Conservation (phyloP, 805 yeast species). For the Metahyphopichia silvanorum region DNA sequence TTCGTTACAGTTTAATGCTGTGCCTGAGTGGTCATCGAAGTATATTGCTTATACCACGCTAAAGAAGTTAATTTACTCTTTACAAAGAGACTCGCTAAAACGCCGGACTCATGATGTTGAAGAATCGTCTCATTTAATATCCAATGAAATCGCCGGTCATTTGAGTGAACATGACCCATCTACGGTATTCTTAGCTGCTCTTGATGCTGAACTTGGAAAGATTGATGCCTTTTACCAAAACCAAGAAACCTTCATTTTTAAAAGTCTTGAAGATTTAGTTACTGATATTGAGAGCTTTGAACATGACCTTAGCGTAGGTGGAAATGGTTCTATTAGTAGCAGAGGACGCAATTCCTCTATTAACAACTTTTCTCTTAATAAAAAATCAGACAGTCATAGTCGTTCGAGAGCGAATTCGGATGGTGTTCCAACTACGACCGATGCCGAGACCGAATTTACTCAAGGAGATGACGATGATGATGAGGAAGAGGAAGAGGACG, state of each 20-base stretch:
- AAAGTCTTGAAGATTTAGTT: slow-evolving; percentile 52
- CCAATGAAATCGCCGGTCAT: slow-evolving; percentile 29
- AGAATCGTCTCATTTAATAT: slow-evolving; percentile 22
- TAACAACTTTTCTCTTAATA: slow-evolving; percentile 1
- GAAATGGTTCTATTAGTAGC: slow-evolving; percentile 2
- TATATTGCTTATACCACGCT: slow-evolving; percentile 87
- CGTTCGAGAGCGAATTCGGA: slow-evolving; percentile 12
- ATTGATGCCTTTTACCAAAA: slow-evolving; percentile 70
- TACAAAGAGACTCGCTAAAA: slow-evolving; percentile 62
- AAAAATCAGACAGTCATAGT: slow-evolving; percentile 2
- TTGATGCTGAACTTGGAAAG: slow-evolving; percentile 74
- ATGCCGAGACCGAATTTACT: slow-evolving; percentile 35
- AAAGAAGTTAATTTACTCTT: slow-evolving; percentile 76
- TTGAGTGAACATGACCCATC: slow-evolving; percentile 43
- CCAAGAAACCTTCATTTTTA: slow-evolving; percentile 59
- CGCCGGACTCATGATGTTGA: slow-evolving; percentile 23
- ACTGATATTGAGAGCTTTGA: slow-evolving; percentile 66
- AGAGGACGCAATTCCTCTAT: slow-evolving; percentile 4
- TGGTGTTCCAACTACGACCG: slow-evolving; percentile 14
- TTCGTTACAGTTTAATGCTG: slow-evolving; percentile 93
- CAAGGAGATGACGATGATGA: slow-evolving; percentile 28
- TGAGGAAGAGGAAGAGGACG: slow-evolving; percentile 27
- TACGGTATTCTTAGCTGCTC: slow-evolving; percentile 60
- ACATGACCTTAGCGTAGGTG: slow-evolving; percentile 13
- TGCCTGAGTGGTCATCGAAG: slow-evolving; percentile 95